phyloP scores from a whole-genome alignment of 257 asterid genomes.

The Lycium barbarum region DNA sequence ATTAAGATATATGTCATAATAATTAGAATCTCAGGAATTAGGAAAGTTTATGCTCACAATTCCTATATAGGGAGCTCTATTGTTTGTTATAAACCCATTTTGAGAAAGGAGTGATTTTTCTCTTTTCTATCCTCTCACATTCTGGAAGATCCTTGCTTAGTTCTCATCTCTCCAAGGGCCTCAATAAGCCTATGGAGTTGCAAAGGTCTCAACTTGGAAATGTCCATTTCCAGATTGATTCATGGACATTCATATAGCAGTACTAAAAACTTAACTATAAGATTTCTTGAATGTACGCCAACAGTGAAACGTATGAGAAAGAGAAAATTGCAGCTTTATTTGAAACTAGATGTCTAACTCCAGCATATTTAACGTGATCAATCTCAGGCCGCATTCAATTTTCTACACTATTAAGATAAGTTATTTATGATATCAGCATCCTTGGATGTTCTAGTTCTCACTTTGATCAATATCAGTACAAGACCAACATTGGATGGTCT shows the following conservation, averaged over 20 bases:
- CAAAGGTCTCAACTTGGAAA: background rate
- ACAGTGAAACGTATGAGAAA: background rate
- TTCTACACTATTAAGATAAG: background rate
- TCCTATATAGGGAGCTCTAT: background rate
- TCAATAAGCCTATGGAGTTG: background rate
- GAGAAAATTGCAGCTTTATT: background rate
- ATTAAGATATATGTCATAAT: background rate
- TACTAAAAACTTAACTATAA: background rate
- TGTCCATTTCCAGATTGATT: conserved; percentile 24
- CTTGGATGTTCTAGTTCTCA: background rate
- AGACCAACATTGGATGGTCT: background rate
- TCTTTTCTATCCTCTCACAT: background rate
- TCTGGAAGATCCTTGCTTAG: conserved; percentile 15
- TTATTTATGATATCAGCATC: background rate
- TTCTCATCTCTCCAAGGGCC: background rate
- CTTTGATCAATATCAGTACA: background rate
- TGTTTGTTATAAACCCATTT: background rate
- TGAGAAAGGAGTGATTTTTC: background rate
- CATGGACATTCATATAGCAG: conserved; percentile 21
- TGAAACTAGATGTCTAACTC: background rate
- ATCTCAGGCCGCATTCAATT: background rate
- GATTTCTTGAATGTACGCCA: background rate
- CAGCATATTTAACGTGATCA: background rate
- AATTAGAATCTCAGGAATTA: background rate
- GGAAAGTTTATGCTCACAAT: background rate